Evolutionary conservation across 1,284 basidiomycete genomes (phyloP).

Genomic region (Trichosporon inkin): DNA sequence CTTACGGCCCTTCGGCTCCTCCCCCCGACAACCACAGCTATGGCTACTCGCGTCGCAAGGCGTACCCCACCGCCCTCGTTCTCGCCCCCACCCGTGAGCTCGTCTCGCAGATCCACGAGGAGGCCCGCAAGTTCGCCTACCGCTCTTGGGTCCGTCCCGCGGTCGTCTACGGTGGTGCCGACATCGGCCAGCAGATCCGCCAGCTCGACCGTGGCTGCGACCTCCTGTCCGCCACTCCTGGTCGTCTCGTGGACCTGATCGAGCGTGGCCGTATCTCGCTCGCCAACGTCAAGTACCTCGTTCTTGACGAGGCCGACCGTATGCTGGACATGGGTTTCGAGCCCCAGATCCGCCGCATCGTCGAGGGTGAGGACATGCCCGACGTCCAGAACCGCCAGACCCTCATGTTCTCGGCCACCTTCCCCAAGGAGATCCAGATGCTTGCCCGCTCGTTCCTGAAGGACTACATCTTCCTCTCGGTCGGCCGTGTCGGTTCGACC

Average conservation of each 20-base stretch:
- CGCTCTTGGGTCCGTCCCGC: constrained; percentile 99
- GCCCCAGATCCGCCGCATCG: constrained; percentile 96
- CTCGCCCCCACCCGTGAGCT: constrained; percentile 97
- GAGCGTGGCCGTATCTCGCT: constrained; percentile 96
- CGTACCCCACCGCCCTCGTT: constrained; percentile 91
- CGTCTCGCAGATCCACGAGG: constrained; percentile 98
- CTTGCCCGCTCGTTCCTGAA: constrained; percentile 94
- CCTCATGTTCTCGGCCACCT: constrained; percentile 99
- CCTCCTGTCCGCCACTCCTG: constrained; percentile 94
- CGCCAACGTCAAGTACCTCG: constrained; percentile 94
- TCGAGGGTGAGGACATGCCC: constrained; percentile 98
- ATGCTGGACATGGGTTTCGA: constrained; percentile 99
- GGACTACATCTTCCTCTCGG: constrained; percentile 93
- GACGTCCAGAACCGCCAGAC: constrained; percentile 88
- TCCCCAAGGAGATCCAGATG: constrained; percentile 98
- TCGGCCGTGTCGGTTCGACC: constrained; percentile 96
- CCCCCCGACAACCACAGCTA: constrained; percentile 53
- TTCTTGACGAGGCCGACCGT: constrained; percentile 98
- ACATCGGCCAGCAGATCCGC: constrained; percentile 92
- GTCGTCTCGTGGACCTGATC: constrained; percentile 96
- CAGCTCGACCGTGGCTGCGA: constrained; percentile 96
- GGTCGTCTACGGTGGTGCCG: constrained; percentile 98
- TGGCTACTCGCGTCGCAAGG: constrained; percentile 75
- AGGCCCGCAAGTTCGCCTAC: constrained; percentile 98
- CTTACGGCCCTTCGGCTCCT: constrained; percentile 67